Base-by-base conservation (phyloP, 805 yeast genomes). In the Schizosaccharomyces octosporus region DNA sequence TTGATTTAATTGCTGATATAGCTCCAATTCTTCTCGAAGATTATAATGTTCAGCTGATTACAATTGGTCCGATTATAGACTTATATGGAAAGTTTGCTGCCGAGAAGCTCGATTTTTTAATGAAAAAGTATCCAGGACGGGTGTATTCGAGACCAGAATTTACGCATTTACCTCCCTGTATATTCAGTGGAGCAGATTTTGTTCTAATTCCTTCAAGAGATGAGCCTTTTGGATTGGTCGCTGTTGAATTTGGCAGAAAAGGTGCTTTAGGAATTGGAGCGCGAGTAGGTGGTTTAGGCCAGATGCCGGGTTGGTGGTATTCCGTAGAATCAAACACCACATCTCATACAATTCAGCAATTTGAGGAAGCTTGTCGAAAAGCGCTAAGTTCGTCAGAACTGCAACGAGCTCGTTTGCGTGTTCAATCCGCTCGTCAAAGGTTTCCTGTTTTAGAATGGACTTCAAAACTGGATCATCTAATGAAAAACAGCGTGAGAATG, bases 261-360 rank as follows among this genome's bases (percentile, higher is more conserved):
- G 60, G 60, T 6, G 60, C 60, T 21, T 36, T 57, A 15, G 60
- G 60, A 29, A 57, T 57, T 21, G 60, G 60, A 13, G 60, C 60
- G 31, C 41, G 60, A 19, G 60, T 57, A 17, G 60, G 60, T n/a
- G 60, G 60, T 57, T 36, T 57, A 17, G 60, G 60, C 17, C 48
- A 36, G 19, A 57, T 57, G 60, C 60, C 60, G 9, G 60, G 60
- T 11, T 57, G 60, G 60, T 57, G 60, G 60, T 57, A 57, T 41
- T 29, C 60, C 21, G 60, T 57, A 17, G 60, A 57, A 41, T 57
- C 60, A 6, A 41, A 36, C 19, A 24, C 60, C 13, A 41, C 60
- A 2, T 36, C 48, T 32, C 60, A 57, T 36, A n/a, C 36, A 21
- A 7, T 57, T 9, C 60, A 32, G 24, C 60, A 57, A 15, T 57